phyloP scores from a whole-genome alignment of 306 rosid species.

The Dalbergia oliveri region DNA sequence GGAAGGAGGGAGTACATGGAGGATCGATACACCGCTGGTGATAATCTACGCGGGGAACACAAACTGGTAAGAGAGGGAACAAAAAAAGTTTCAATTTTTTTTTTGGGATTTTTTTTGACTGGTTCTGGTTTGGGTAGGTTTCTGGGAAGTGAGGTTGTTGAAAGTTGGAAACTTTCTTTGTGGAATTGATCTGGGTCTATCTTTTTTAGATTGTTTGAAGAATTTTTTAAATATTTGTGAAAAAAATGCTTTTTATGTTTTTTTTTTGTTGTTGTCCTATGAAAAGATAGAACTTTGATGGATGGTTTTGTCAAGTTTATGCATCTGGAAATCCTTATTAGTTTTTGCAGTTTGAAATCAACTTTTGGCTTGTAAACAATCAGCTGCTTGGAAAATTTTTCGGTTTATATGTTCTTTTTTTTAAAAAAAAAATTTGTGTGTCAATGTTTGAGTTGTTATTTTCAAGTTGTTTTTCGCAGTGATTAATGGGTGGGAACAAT shows the following conservation, averaged over 20 bases:
- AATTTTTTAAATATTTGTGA: not conserved
- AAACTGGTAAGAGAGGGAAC: constrained; percentile 67
- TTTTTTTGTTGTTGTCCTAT: not conserved
- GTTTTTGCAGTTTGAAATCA: constrained; percentile 7
- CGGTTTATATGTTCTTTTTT: constrained; percentile 8
- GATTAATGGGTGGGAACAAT: no score
- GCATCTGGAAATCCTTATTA: not conserved
- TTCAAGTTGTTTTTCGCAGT: not conserved
- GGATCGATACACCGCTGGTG: constrained; percentile 79
- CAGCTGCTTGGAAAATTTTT: not conserved
- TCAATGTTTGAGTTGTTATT: constrained; percentile 1
- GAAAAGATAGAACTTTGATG: not conserved
- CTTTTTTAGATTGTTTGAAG: not conserved
- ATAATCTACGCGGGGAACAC: constrained; percentile 71
- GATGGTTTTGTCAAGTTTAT: constrained; percentile 15
- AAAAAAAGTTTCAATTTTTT: not conserved
- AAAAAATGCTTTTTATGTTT: not conserved
- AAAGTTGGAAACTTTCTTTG: constrained; percentile 32
- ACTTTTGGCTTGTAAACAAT: not conserved
- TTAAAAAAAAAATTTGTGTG: not conserved
- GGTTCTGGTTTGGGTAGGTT: not conserved
- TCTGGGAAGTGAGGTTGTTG: constrained; percentile 34
- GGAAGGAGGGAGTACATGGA: constrained; percentile 94
- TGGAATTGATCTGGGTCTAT: constrained; percentile 36
- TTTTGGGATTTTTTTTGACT: not conserved